phyloP scores from a whole-genome alignment of 2,329 filamentous ascomycete genomes.

The Triangularia verruculosa region DNA sequence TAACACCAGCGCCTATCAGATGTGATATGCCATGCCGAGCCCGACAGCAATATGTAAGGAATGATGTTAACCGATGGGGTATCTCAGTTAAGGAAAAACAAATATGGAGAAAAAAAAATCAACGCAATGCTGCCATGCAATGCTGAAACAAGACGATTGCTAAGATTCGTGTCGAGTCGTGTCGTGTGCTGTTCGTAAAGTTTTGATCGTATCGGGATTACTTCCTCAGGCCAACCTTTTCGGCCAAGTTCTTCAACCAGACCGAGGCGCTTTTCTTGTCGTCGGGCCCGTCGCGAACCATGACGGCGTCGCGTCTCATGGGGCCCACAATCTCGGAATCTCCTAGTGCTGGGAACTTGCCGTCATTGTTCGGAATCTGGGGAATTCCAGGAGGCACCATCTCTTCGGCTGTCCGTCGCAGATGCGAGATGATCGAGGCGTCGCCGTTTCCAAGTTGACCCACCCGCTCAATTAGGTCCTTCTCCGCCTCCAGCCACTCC shows the following conservation, averaged over 20 bases:
- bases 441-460: constrained; percentile 35
- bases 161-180: background rate
- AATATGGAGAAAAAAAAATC: constrained; percentile 3
- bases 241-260: constrained; percentile 49
- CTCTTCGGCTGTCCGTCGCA: constrained; percentile 47
- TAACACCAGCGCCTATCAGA: background rate
- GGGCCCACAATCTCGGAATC: constrained; percentile 93
- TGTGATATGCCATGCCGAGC: background rate
- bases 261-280: constrained; percentile 42
- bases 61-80: constrained; percentile 20
- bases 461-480: constrained; percentile 57
- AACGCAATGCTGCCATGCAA: background rate
- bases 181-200: constrained; percentile 1
- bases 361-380: constrained; percentile 65
- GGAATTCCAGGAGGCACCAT: constrained; percentile 64
- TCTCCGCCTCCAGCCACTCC: constrained; percentile 69
- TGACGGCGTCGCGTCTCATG: constrained; percentile 66
- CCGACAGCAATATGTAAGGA: background rate
- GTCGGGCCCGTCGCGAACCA: constrained; percentile 45
- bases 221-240: constrained; percentile 40
- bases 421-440: constrained; percentile 23
- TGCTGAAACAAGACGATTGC: background rate
- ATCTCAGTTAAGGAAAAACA: constrained; percentile 19
- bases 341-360: constrained; percentile 84
- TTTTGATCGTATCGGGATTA: constrained; percentile 18